Evolutionary conservation across 2,329 filamentous ascomycete species (phyloP).

Genomic region (Arthrobotrys sphaeroides): DNA sequence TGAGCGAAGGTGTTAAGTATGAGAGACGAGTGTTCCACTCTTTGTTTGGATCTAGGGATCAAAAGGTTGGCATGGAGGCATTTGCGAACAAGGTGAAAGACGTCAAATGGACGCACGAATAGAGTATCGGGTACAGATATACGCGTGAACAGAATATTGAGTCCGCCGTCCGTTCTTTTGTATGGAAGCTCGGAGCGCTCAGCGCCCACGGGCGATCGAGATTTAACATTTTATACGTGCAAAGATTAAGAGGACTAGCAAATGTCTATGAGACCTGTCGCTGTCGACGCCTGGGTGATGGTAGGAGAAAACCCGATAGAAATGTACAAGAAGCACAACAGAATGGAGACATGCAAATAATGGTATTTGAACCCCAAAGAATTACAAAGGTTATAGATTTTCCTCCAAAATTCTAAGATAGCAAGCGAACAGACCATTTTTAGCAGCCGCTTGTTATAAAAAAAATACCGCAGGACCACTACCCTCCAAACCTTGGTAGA

Average conservation of each 20-base stretch:
- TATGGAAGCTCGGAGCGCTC: not conserved
- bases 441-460: not conserved
- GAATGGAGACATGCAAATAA: not conserved
- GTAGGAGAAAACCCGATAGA: constrained; percentile 7
- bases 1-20: constrained; percentile 92
- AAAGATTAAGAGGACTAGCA: constrained; percentile 5
- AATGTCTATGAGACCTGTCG: not conserved
- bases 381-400: constrained; percentile 28
- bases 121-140: too few relatives aligned
- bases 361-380: not conserved
- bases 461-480: not conserved
- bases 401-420: not conserved
- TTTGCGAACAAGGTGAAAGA: constrained; percentile 51
- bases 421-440: not conserved
- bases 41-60: constrained; percentile 91
- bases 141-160: too few relatives aligned
- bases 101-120: constrained; percentile 44
- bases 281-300: not conserved
- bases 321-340: constrained; percentile 25
- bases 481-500: not conserved
- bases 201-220: not conserved
- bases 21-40: constrained; percentile 93
- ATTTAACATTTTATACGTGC: constrained; percentile 1
- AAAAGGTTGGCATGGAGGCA: constrained; percentile 79
- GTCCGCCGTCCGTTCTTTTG: not conserved